These are phyloP conservation scores for Aspergillus baeticus DNA, from an alignment of 495 filamentous ascomycete genomes.

Conservation along the genomic window DNA sequence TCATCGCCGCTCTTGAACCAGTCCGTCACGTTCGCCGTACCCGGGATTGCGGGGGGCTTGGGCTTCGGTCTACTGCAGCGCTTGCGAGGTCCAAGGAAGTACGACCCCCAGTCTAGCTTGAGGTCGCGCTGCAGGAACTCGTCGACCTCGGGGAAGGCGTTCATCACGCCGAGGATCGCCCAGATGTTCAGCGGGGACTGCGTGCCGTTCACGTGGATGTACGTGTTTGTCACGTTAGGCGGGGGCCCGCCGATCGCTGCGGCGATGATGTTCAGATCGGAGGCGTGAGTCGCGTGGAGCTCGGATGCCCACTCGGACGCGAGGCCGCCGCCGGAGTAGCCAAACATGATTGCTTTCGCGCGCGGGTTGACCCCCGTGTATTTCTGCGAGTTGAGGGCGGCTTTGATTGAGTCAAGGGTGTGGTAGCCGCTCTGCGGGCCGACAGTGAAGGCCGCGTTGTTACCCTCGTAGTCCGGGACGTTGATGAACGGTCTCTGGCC, in stretches of 20 bases:
- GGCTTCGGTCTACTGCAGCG: neutral
- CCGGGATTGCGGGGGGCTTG: neutral
- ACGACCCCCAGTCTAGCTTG: neutral
- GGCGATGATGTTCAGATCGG: slow-evolving; percentile 33
- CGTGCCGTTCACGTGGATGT: neutral
- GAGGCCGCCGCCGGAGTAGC: slow-evolving; percentile 50
- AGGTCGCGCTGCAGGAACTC: slow-evolving; percentile 1
- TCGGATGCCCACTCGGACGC: slow-evolving; percentile 49
- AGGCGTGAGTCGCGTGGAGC: slow-evolving; percentile 42
- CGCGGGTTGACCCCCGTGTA: slow-evolving; percentile 4
- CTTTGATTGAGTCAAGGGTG: slow-evolving; percentile 47
- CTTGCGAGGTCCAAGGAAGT: neutral
- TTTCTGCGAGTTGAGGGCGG: slow-evolving; percentile 24
- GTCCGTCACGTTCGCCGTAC: neutral
- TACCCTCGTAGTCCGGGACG: slow-evolving; percentile 48
- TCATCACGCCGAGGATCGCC: neutral
- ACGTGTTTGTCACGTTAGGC: slow-evolving; percentile 10
- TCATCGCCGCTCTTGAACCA: slow-evolving; percentile 8
- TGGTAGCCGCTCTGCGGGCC: slow-evolving; percentile 41
- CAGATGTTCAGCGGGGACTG: neutral
- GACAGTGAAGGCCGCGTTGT: slow-evolving; percentile 36
- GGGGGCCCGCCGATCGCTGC: slow-evolving; percentile 14
- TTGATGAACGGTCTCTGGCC: slow-evolving; percentile 8
- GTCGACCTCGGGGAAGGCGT: slow-evolving; percentile 1
- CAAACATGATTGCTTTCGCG: slow-evolving; percentile 37